Percentiles rank a stretch among this genome's conserved stretches.
These are phyloP conservation scores for Diaporthe citriasiana DNA, from an alignment of 2,329 filamentous ascomycete species.

Conservation along the genomic window DNA sequence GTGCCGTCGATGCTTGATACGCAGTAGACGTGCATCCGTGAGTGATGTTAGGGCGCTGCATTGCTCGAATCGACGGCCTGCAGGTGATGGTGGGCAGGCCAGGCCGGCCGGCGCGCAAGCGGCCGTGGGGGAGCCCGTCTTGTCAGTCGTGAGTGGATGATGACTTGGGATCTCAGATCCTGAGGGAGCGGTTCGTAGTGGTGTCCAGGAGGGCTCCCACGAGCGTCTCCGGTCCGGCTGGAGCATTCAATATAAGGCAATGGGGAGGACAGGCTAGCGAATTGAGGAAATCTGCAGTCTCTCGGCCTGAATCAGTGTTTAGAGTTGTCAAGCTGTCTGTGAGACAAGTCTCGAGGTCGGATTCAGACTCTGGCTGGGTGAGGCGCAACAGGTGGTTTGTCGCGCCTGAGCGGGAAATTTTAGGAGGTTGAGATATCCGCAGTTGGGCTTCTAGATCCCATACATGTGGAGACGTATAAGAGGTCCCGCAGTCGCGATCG, in stretches of 20 bases:
- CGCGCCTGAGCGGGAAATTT: slow-evolving; percentile 32
- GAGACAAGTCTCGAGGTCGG: slow-evolving; percentile 10
- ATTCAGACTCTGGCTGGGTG: not conserved
- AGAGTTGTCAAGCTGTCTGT: not conserved
- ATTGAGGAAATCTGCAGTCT: not conserved
- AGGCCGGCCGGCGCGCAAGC: slow-evolving; percentile 32
- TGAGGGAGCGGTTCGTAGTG: slow-evolving; percentile 17
- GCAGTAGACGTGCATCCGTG: slow-evolving; percentile 19
- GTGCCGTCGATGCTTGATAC: slow-evolving; percentile 1
- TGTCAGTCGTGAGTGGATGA: slow-evolving; percentile 16
- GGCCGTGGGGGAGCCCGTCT: slow-evolving; percentile 13
- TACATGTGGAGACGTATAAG: slow-evolving; percentile 35
- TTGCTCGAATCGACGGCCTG: slow-evolving; percentile 28
- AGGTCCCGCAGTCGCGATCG: slow-evolving; percentile 34
- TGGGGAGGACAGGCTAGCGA: not conserved
- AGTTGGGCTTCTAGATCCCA: slow-evolving; percentile 42
- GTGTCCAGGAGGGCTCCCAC: slow-evolving; percentile 9
- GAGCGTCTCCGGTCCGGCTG: slow-evolving; percentile 1
- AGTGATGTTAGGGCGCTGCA: slow-evolving; percentile 27
- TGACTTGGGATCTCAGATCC: slow-evolving; percentile 16
- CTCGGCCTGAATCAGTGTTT: slow-evolving; percentile 7
- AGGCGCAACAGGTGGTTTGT: slow-evolving; percentile 9
- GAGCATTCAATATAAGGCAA: not conserved
- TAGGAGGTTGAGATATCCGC: slow-evolving; percentile 41
- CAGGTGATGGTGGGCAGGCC: slow-evolving; percentile 34